Evolutionary conservation across 108 stramenopile species (phyloP).

Genomic region (Cyclotella sp.): DNA sequence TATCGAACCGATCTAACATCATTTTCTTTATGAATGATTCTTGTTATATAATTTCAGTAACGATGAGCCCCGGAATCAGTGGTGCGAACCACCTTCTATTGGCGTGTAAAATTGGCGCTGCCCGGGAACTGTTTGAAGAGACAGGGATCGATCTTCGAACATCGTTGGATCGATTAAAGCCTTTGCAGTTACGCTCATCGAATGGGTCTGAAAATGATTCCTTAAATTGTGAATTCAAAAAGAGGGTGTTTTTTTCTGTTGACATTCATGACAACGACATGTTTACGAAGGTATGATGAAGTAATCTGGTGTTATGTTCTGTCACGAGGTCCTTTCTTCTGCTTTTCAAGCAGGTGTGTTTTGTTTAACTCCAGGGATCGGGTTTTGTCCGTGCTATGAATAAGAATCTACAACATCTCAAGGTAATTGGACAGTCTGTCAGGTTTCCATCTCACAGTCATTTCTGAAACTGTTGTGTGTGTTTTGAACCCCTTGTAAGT

Average conservation of each 20-base stretch:
- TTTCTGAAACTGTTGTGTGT: neutral
- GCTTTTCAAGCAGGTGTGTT: neutral
- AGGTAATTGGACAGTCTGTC: slow-evolving; percentile 1
- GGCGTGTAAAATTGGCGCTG: slow-evolving; percentile 72
- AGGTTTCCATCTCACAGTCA: neutral
- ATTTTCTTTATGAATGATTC: neutral
- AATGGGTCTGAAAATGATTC: slow-evolving; percentile 2
- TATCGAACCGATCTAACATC: neutral
- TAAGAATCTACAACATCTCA: slow-evolving; percentile 27
- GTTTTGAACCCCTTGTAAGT: slow-evolving; percentile 11
- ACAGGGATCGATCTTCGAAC: slow-evolving; percentile 76
- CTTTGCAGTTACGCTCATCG: slow-evolving; percentile 35
- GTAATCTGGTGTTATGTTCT: neutral
- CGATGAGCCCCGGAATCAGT: neutral
- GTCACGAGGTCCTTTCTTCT: neutral
- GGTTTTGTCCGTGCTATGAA: slow-evolving; percentile 29
- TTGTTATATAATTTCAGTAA: neutral
- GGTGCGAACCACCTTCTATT: slow-evolving; percentile 41
- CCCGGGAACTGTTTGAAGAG: slow-evolving; percentile 84
- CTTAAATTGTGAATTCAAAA: slow-evolving; percentile 53
- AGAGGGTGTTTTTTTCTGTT: slow-evolving; percentile 64
- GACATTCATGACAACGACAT: slow-evolving; percentile 67
- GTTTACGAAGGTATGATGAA: slow-evolving; percentile 26
- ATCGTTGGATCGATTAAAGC: slow-evolving; percentile 58
- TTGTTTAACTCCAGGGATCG: neutral